Conservation (phyloP, 805 yeast genomes). For the Kazachstania africana region DNA sequence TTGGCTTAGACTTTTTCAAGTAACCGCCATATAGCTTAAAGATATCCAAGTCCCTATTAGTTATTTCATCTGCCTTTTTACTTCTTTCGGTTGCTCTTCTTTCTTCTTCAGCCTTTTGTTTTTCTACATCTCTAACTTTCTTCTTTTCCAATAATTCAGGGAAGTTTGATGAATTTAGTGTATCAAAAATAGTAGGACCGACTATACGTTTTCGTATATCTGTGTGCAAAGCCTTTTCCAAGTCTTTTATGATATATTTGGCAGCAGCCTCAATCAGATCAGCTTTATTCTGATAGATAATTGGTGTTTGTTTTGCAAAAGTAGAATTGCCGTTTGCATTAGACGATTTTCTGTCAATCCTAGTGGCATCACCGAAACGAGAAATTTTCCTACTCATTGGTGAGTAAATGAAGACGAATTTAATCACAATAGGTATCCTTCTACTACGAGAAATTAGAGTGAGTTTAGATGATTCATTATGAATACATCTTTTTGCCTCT, state of each 20-base stretch:
- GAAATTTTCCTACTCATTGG: slow-evolving; percentile 1
- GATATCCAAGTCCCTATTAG: slow-evolving; percentile 28
- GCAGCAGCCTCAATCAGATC: slow-evolving; percentile 48
- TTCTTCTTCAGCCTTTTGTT: slow-evolving; percentile 13
- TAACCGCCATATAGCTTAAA: slow-evolving; percentile 23
- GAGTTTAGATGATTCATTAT: slow-evolving; percentile 15
- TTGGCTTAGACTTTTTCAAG: slow-evolving; percentile 3
- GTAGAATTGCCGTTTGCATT: not conserved
- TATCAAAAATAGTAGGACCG: slow-evolving; percentile 54
- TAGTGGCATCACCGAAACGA: slow-evolving; percentile 2
- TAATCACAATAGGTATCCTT: slow-evolving; percentile 14
- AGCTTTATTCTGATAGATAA: slow-evolving; percentile 13
- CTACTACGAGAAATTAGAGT: slow-evolving; percentile 13
- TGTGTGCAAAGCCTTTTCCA: slow-evolving; percentile 48
- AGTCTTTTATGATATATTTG: slow-evolving; percentile 46
- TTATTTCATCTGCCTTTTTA: too few relatives aligned
- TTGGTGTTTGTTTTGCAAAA: slow-evolving; percentile 1
- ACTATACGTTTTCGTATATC: slow-evolving; percentile 66
- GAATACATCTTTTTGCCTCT: slow-evolving; percentile 19
- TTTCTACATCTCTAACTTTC: slow-evolving; percentile 19
- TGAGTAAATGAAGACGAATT: slow-evolving; percentile 14
- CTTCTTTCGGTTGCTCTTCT: slow-evolving; percentile 16
- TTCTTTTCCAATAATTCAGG: slow-evolving; percentile 36
- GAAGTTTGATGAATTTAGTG: slow-evolving; percentile 46
- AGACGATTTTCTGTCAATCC: not conserved